These are phyloP conservation scores for Pyrenula massariospora DNA, from an alignment of 495 filamentous ascomycete species.

Conservation along the genomic window DNA sequence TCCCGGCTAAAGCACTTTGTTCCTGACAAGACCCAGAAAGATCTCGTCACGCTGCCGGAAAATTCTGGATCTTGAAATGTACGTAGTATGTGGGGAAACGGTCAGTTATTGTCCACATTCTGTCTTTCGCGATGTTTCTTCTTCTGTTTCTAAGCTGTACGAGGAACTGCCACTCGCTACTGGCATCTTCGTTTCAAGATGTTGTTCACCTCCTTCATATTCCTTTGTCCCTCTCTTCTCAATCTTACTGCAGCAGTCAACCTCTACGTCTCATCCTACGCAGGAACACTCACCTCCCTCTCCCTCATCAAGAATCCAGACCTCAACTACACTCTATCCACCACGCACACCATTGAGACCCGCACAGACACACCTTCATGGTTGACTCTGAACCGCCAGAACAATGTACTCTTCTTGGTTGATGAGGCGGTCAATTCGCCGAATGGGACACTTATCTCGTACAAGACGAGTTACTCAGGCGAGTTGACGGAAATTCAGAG, in stretches of 20 bases:
- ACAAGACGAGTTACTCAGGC: conserved; percentile 10
- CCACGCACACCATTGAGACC: conserved; percentile 18
- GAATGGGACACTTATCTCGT: conserved; percentile 31
- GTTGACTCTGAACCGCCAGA: conserved; percentile 33
- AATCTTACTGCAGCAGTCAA: conserved; percentile 21
- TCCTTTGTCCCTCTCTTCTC: neutral
- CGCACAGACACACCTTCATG: conserved; percentile 32
- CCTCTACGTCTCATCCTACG: conserved; percentile 37
- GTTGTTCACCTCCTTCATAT: neutral
- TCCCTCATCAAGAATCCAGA: conserved; percentile 15
- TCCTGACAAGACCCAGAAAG: neutral
- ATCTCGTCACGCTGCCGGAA: neutral
- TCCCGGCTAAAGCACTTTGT: neutral
- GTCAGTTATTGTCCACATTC: neutral
- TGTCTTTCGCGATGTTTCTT: neutral
- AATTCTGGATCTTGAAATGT: neutral
- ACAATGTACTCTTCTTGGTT: conserved; percentile 33
- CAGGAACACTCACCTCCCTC: conserved; percentile 32
- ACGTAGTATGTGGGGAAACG: neutral
- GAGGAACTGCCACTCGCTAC: too few species aligned
- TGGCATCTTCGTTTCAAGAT: too few species aligned
- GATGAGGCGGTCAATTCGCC: conserved; percentile 30
- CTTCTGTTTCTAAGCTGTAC: neutral
- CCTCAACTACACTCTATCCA: conserved; percentile 8
- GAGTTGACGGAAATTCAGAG: neutral